phyloP scores from a whole-genome alignment of 257 asterid species.

The Leonotis leonurus region DNA sequence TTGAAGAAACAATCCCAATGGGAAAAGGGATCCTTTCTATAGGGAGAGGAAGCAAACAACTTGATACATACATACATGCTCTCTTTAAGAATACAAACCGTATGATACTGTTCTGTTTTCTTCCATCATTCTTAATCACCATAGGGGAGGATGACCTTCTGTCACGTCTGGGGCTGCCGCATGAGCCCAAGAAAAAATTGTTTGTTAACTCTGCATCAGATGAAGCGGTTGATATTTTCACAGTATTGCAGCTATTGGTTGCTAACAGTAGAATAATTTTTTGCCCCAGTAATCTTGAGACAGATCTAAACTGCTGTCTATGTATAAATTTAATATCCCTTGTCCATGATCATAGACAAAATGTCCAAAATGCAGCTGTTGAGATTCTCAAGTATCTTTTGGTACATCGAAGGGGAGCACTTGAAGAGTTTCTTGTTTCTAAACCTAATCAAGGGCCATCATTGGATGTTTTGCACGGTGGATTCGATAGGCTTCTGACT shows the following conservation, averaged over 20 bases:
- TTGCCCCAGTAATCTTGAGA: conserved; percentile 91
- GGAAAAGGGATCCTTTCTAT: conserved; percentile 85
- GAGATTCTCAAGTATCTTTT: conserved; percentile 90
- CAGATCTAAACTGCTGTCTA: conserved; percentile 91
- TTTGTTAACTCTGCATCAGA: conserved; percentile 32
- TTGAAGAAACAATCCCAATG: conserved; percentile 76
- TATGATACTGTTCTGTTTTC: conserved; percentile 79
- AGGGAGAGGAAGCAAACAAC: conserved; percentile 94
- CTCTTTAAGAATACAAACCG: conserved; percentile 78
- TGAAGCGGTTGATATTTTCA: conserved; percentile 63
- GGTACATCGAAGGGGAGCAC: conserved; percentile 85
- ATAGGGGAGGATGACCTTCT: conserved; percentile 90
- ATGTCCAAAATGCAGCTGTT: conserved; percentile 69
- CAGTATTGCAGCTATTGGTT: conserved; percentile 77
- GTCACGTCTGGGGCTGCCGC: conserved; percentile 66
- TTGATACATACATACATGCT: conserved; percentile 68
- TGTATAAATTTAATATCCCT: conserved; percentile 78
- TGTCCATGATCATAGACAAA: conserved; percentile 66
- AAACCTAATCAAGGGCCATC: conserved; percentile 81
- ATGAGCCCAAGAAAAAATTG: conserved; percentile 56
- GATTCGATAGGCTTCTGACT: conserved; percentile 88
- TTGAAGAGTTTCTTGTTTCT: conserved; percentile 86
- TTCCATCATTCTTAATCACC: conserved; percentile 79
- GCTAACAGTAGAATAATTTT: conserved; percentile 82
- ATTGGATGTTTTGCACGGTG: conserved; percentile 79